Evolutionary conservation across 2,329 filamentous ascomycete species (phyloP), one percentile per base, ranked within the genome.

Genomic region (Colletotrichum tabaci): DNA sequence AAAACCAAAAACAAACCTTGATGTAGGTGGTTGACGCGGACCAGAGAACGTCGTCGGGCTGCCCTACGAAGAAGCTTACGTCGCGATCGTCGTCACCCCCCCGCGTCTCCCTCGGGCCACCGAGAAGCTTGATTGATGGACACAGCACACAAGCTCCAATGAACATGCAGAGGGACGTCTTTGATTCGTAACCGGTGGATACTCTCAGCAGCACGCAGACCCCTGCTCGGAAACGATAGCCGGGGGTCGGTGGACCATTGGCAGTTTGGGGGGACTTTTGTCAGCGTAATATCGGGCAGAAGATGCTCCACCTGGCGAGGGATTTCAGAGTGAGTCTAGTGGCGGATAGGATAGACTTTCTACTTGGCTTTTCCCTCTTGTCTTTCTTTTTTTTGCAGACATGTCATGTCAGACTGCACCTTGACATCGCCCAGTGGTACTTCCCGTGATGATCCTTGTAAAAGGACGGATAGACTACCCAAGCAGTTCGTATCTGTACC

Each of bases 1-100:
- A 40, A 21, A 13, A 52, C 8, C 2, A n/a, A 26, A n/a, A 15
- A 18, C 26, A 21, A 62, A 21, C 30, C 30, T 21, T 49, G 53
- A 49, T 38, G 8, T 23, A 60, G 47, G 47, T 16, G 30, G 60
- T 65, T 61, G 67, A 66, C 62, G 61, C 26, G 40, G 61, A 35
- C 35, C 6, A 21, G 35, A 38, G 38, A 21, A 44, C 44, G 46
- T 58, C 44, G 52, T 42, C 30, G 10, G 50, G 26, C 23, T 40
- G 50, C 42, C 30, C 42, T 21, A 30, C 12, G 40, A 55, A 56
- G 62, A 66, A 49, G 66, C 64, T 72, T 72, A 72, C 70, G 70
- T 71, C 38, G 70, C 61, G 66, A 57, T 66, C 60, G 66, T 71
- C 70, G 70, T 72, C 70, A 72, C 50, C 66, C 30, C 30, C 30